Evolutionary conservation across 2,329 filamentous ascomycete genomes (phyloP), one percentile per base, ranked within the genome.

Genomic region (Penicillium occitanis): DNA sequence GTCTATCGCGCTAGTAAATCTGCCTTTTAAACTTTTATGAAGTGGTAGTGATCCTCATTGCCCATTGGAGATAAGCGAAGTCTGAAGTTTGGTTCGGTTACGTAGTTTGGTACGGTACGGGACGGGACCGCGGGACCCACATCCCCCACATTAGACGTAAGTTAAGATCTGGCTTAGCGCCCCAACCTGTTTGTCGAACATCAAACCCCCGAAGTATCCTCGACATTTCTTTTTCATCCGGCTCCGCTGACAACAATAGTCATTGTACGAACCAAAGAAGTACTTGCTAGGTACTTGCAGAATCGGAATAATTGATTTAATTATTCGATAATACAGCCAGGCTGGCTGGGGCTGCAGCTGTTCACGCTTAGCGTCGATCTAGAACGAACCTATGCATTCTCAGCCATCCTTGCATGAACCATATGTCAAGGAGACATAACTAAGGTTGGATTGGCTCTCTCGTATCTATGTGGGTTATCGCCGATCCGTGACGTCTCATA

Each of bases 401-500:
- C 3, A 3, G 25, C 25, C 25, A 25, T 55, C 59, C 59, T 61
- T 50, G n/a, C 59, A 50, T 50, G 42, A 61, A 61, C 30, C 42
- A 61, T 35, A 28, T 33, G 17, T 48, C 25, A 33, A 40, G 13
- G 28, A 22, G 59, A 48, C 25, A 46, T 44, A 5, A 33, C 11
- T 30, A 17, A n/a, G 10, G 11, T 35, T 48, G 50, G 28, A 33
- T 35, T 61, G 13, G 30, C 19, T 35, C 42, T 35, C 42, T 44
- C 37, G 14, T 17, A 46, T 42, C 8, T 3, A 44, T 37, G 51
- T 33, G 22, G 40, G 17, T 19, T 35, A 6, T 22, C 6, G 59
- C 59, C 19, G 42, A 61, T 61, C 59, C 10, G 35, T 48, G 59
- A 61, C 42, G 6, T 61, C 59, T 50, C 42, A 48, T 35, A 50